Base-by-base conservation (phyloP, 1,284 basidiomycete genomes). In the Porogramme epimiltina region DNA sequence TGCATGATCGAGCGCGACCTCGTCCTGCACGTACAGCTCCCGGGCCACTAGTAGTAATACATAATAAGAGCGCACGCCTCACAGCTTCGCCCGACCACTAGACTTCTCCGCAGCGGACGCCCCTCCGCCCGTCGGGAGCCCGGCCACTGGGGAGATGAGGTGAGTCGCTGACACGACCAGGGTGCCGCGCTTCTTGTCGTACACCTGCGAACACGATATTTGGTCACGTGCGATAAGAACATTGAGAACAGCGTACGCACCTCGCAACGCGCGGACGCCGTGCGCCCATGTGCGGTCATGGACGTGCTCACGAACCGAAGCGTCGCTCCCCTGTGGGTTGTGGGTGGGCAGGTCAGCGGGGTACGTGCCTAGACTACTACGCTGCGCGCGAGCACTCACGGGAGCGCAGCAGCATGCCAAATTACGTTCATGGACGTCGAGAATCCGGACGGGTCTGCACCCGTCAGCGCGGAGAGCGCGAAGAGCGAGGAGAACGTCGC, bases 111-210 rank as follows among this genome's bases (percentile, higher is more conserved):
- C n/a, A n/a, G n/a, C n/a, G n/a, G n/a, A n/a, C n/a, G n/a, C n/a
- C n/a, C n/a, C n/a, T n/a, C n/a, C n/a, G n/a, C n/a, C n/a, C 6
- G 34, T 5, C 34, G n/a, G 34, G 13, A 13, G 13, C 34, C 10
- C 13, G 13, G 34, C 13, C 5, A 37, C 51, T 8, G 63, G 61
- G 1, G 60, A 49, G n/a, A 68, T 53, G 15, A 59, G 55, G 23
- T 68, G 66, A 11, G 56, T 54, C 2, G 56, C 62, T n/a, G 66
- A 66, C 2, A 62, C 42, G 20, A 68, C 42, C 28, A 67, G 41
- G 10, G 48, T 49, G 3, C 57, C 59, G 11, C 53, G 61, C n/a
- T 47, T 46, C 55, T 61, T 62, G 50, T 67, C 62, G 41, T 63
- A 66, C 6, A 65, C 56, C 66, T 68, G 34, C 26, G 4, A 13